Evolutionary conservation across 306 rosid genomes (phyloP).

Genomic region (Potentilla sterilis): DNA sequence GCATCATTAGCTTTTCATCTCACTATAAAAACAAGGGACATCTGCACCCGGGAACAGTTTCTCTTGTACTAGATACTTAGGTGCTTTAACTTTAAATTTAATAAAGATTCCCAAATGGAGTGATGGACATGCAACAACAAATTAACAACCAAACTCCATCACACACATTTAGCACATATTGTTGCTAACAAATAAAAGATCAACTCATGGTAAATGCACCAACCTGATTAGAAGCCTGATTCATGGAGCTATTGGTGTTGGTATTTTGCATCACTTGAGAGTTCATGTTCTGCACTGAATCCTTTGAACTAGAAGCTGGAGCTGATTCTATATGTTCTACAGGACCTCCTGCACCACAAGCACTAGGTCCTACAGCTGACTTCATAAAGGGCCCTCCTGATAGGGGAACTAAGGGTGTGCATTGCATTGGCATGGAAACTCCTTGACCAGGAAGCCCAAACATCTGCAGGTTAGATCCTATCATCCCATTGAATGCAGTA

Average conservation of each 20-base stretch:
- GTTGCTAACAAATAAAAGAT: no score
- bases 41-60: neutral
- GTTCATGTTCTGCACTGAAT: conserved; percentile 41
- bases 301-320: conserved; percentile 49
- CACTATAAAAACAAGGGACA: neutral
- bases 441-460: conserved; percentile 76
- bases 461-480: conserved; percentile 59
- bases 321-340: conserved; percentile 45
- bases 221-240: conserved; percentile 53
- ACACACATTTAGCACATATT: neutral
- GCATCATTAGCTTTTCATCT: neutral
- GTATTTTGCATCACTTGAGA: conserved; percentile 39
- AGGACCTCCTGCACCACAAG: conserved; percentile 46
- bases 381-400: conserved; percentile 54
- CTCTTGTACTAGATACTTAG: neutral
- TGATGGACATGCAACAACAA: neutral
- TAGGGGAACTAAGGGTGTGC: conserved; percentile 38
- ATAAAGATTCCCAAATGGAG: conserved; percentile 6
- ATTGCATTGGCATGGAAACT: conserved; percentile 53
- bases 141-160: neutral
- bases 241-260: conserved; percentile 41
- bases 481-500: conserved; percentile 53
- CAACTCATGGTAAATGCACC: conserved; percentile 21
- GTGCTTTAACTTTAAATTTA: neutral
- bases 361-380: conserved; percentile 36